A percentile compares a stretch with the other conserved stretches of the same genome.
These are phyloP conservation scores for Apiospora arundinis DNA, from an alignment of 2,329 filamentous ascomycete genomes.

Conservation along the genomic window DNA sequence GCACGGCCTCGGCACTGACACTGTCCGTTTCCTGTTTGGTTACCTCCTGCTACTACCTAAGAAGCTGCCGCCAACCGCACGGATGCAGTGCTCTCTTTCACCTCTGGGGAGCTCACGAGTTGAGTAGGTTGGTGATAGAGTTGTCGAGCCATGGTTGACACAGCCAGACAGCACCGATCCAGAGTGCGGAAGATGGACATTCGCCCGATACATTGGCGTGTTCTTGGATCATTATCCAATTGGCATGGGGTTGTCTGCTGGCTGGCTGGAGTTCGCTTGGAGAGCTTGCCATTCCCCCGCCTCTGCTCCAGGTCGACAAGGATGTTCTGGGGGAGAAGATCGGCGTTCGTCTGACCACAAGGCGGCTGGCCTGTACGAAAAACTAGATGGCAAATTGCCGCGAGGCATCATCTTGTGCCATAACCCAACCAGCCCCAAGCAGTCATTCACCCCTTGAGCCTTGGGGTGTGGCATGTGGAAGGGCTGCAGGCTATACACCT, in stretches of 20 bases:
- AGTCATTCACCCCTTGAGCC: not conserved
- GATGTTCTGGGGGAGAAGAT: not conserved
- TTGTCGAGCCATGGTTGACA: not conserved
- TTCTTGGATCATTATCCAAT: not conserved
- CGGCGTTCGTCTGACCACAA: constrained; percentile 8
- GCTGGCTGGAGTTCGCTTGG: not conserved
- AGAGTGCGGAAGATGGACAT: not conserved
- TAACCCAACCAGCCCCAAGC: not conserved
- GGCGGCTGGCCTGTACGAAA: not conserved
- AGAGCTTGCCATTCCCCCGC: not conserved
- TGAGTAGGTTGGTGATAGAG: not conserved
- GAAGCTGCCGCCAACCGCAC: not conserved
- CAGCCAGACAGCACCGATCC: not conserved
- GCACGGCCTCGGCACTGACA: not conserved
- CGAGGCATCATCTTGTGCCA: not conserved
- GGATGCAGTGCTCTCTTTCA: not conserved
- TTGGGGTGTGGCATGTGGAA: not conserved
- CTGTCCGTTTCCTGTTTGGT: constrained; percentile 12
- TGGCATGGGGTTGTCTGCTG: not conserved
- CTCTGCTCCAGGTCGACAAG: not conserved
- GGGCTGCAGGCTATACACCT: not conserved
- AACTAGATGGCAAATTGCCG: not conserved
- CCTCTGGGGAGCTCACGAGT: not conserved
- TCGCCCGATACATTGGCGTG: not conserved
- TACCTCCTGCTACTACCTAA: not conserved